Conservation (phyloP, 2,329 filamentous ascomycete genomes). For the Cercospora nicotianae region DNA sequence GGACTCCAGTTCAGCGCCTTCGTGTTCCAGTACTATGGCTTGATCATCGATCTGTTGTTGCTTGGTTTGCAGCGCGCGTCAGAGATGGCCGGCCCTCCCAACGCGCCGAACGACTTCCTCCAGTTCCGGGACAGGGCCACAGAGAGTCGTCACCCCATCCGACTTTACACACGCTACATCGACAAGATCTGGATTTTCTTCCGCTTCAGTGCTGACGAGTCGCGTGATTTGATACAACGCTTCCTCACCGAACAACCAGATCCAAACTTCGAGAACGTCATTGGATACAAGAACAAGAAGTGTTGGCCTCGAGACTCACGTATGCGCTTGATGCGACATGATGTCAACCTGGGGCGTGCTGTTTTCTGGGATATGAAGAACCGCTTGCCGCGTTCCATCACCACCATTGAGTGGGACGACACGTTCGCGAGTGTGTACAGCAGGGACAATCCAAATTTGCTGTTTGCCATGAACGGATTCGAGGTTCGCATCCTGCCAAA, state of each 20-base stretch:
- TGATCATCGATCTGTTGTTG: constrained; percentile 89
- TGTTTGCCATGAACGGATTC: constrained; percentile 98
- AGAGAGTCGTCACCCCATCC: constrained; percentile 89
- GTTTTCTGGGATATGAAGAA: constrained; percentile 99
- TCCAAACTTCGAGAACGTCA: constrained; percentile 98
- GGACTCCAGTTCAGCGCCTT: constrained; percentile 97
- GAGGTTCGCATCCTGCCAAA: constrained; percentile 96
- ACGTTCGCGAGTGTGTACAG: constrained; percentile 98
- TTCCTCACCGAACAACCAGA: constrained; percentile 98
- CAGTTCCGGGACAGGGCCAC: constrained; percentile 94
- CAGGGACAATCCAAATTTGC: constrained; percentile 90
- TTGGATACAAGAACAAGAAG: constrained; percentile 98
- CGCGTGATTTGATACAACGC: constrained; percentile 90
- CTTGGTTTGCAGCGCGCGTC: constrained; percentile 94
- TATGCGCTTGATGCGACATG: constrained; percentile 97
- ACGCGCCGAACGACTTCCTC: constrained; percentile 93
- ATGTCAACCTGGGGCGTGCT: constrained; percentile 94
- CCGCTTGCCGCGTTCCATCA: constrained; percentile 86
- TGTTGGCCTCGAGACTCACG: constrained; percentile 97
- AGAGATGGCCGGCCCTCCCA: constrained; percentile 91
- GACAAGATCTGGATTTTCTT: constrained; percentile 99
- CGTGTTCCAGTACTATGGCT: constrained; percentile 97
- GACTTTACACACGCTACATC: constrained; percentile 96
- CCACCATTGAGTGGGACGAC: constrained; percentile 98
- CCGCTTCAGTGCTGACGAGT: constrained; percentile 90